Evolutionary conservation across 345 rosid species (phyloP), one percentile per base, ranked within the genome.

Genomic region (Citrus sinensis): DNA sequence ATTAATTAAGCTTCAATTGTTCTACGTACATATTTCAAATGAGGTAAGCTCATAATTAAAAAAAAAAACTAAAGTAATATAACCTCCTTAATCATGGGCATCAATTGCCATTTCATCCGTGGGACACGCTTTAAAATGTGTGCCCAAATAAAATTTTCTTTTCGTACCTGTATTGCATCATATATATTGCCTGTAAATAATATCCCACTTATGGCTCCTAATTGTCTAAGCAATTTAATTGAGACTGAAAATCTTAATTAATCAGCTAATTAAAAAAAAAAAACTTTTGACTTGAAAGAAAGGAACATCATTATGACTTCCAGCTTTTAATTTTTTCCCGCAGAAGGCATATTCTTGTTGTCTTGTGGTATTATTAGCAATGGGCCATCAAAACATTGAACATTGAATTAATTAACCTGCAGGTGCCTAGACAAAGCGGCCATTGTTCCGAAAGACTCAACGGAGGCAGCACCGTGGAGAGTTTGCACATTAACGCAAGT

Each of bases 401-500:
- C 17, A 46, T 3, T 46, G 17, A 11, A 3, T 46, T 11, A 25
- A 25, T 61, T 25, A 11, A 61, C n/a, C 82, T 46, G 51, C 51
- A 87, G 87, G 32, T 82, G 80, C 77, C 74, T 87, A n/a, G 87
- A 89, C 75, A 85, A 79, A 76, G 89, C 92, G 0, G 87, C 90
- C 5, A 78, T 87, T 63, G 61, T 76, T 14, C 64, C 60, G 0
- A 76, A 81, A 32, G 81, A 80, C 30, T 46, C 51, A 13, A 30
- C 78, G 7, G 42, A 29, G 19, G 49, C 76, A 37, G 76, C 76
- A 46, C 46, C 64, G 25, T 74, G 87, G 83, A 82, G 27, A 6
- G 81, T 82, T 5, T 89, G 90, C 90, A 84, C 84, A 1, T 84
- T 87, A 76, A 84, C 86, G 5, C 92, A 87, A 80, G 89, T 89